Percentiles rank a stretch among this genome's conserved stretches.
These are phyloP conservation scores for Xerophyta viscosa DNA, from an alignment of 106 monocot species.

Conservation along the genomic window DNA sequence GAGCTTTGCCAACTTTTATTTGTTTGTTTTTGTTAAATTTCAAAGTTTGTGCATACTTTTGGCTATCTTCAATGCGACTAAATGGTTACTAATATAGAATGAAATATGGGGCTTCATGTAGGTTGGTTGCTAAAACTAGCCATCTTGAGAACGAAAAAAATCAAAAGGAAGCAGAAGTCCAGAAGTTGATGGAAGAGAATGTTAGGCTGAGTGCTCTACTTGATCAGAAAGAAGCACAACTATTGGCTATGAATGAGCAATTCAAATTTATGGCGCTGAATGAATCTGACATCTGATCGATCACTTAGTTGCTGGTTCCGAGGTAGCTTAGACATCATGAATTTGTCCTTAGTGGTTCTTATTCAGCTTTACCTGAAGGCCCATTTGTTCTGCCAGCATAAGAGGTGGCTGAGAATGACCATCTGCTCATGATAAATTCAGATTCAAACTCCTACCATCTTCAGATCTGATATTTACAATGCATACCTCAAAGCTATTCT, in stretches of 20 bases:
- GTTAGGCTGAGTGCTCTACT: slow-evolving; percentile 51
- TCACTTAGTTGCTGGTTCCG: not conserved
- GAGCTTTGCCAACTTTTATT: not conserved
- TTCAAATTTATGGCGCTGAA: slow-evolving; percentile 91
- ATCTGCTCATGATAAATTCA: no score
- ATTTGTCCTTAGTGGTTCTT: no score
- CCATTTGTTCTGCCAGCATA: no score
- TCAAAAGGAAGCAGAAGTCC: slow-evolving; percentile 77
- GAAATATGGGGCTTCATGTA: no score
- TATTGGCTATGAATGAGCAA: slow-evolving; percentile 85
- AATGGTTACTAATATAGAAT: no score
- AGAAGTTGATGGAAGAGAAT: slow-evolving; percentile 78
- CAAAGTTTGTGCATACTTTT: not conserved
- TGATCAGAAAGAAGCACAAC: slow-evolving; percentile 83
- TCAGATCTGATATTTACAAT: no score
- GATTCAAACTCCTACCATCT: no score
- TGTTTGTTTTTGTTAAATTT: not conserved
- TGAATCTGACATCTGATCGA: slow-evolving; percentile 19
- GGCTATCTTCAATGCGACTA: no score
- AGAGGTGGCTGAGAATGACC: no score
- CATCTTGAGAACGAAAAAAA: slow-evolving; percentile 65
- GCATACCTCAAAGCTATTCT: no score
- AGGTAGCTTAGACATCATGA: not conserved
- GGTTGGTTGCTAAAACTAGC: slow-evolving; percentile 65
- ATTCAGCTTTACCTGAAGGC: no score